phyloP scores from a whole-genome alignment of 1,284 basidiomycete species.

The Ustilago cynodontis region DNA sequence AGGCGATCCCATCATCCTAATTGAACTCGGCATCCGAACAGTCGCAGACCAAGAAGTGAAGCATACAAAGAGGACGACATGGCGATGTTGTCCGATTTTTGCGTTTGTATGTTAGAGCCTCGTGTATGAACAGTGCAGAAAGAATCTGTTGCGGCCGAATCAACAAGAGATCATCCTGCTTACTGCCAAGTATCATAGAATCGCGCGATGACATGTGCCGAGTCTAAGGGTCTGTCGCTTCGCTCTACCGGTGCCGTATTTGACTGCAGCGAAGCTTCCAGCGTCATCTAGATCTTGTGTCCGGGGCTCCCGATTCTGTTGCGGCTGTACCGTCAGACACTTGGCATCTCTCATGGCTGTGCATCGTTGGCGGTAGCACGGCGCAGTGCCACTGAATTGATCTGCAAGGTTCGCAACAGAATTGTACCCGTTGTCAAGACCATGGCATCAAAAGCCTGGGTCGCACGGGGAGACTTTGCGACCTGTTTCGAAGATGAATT shows the following conservation, averaged over 20 bases:
- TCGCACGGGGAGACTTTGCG: not conserved
- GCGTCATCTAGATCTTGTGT: not conserved
- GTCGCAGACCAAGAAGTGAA: too few relatives aligned
- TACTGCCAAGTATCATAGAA: slow-evolving; percentile 4
- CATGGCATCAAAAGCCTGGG: not conserved
- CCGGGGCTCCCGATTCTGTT: not conserved
- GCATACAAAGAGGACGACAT: not conserved
- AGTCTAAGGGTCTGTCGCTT: slow-evolving; percentile 1
- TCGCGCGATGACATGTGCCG: slow-evolving; percentile 13
- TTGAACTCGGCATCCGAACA: too few relatives aligned
- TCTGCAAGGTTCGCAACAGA: not conserved
- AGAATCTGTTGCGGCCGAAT: slow-evolving; percentile 3
- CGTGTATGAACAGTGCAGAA: too few relatives aligned
- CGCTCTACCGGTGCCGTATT: not conserved
- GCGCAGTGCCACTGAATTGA: not conserved
- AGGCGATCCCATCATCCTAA: too few relatives aligned
- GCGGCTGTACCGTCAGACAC: not conserved
- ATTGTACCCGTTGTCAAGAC: not conserved
- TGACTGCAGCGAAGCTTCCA: slow-evolving; percentile 10
- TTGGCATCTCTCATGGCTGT: slow-evolving; percentile 8
- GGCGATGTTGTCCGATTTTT: not conserved
- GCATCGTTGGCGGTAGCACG: not conserved
- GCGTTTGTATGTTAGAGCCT: too few relatives aligned
- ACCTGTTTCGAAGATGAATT: not conserved
- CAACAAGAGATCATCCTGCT: not conserved